Evolutionary conservation across 2,329 filamentous ascomycete species (phyloP).

Genomic region (Coniochaeta prunicola): DNA sequence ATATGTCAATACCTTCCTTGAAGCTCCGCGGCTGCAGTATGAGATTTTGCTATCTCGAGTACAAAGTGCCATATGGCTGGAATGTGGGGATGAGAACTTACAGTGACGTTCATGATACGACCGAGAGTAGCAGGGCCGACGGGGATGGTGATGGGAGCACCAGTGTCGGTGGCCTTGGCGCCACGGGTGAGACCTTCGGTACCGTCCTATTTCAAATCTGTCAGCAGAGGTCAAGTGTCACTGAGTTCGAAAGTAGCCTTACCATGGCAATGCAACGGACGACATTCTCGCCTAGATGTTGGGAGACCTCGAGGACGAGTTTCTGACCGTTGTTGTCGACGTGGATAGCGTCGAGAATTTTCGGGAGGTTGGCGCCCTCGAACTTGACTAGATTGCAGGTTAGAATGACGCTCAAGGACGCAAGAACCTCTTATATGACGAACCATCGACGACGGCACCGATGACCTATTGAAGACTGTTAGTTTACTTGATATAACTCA

Average conservation of each 20-base stretch:
- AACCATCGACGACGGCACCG: constrained; percentile 98
- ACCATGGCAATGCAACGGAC: constrained; percentile 99
- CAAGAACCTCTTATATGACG: constrained; percentile 29
- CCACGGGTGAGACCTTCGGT: constrained; percentile 99
- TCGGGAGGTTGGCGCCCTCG: constrained; percentile 83
- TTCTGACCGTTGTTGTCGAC: constrained; percentile 89
- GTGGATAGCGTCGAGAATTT: constrained; percentile 95
- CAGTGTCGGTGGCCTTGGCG: constrained; percentile 76
- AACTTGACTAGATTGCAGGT: constrained; percentile 73
- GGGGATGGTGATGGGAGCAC: constrained; percentile 90
- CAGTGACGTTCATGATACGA: constrained; percentile 99
- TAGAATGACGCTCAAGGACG: not conserved
- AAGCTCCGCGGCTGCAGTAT: not conserved
- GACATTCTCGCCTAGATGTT: constrained; percentile 99
- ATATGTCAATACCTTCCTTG: not conserved
- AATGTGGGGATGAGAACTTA: not conserved
- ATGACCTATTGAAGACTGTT: constrained; percentile 78
- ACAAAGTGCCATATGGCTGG: not conserved
- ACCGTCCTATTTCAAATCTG: constrained; percentile 38
- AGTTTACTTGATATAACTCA: constrained; percentile 21
- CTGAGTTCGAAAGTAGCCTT: not conserved
- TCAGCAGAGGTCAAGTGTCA: not conserved
- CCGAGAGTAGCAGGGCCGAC: constrained; percentile 90
- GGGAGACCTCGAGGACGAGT: constrained; percentile 95
- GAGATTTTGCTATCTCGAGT: not conserved